Base-by-base conservation (phyloP, 306 rosid genomes). In the Lupinus albus region DNA sequence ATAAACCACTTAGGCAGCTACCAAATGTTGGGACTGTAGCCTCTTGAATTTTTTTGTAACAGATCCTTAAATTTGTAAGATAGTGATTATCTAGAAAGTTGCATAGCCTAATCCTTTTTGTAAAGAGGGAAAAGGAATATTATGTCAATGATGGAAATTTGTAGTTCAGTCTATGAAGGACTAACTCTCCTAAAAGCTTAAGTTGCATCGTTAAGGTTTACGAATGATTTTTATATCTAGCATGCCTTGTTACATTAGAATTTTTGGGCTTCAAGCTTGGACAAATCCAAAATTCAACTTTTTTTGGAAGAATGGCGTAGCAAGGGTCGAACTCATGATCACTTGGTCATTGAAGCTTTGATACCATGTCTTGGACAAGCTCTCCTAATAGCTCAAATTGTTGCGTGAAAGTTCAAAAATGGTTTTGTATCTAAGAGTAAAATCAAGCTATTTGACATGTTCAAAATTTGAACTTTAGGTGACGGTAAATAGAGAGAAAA, bases 391-490 rank as follows among this genome's bases (percentile, higher is more conserved):
- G 44, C 44, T 25, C 4, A 25, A 25, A 25, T 25, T 25, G 4
- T 25, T 25, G 4, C 2, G 30, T 25, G 30, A 25, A 25, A 25
- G 4, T 4, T 25, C 30, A 25, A 3, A 25, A 25, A 25, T 25
- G 30, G 30, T 25, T 25, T 25, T 17, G n/a, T 42, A 51, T 9
- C 15, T 11, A 28, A 11, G 52, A 41, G 55, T 64, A 51, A 53
- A 58, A 66, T 52, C 57, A 53, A 4, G 50, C 54, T 33, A 52
- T 39, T 33, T 11, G 48, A 33, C 68, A 60, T 11, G 61, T 61
- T 62, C 66, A 55, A 69, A 55, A 51, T 54, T 52, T 39, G 55
- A 67, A 57, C 42, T 46, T 61, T 64, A 25, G 30, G 30, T 25
- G 30, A 25, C 30, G 4, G 0, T 4, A 25, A 25, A 25, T 25